Evolutionary conservation across 495 filamentous ascomycete genomes (phyloP).

Genomic region (Penicillium maclennaniae): DNA sequence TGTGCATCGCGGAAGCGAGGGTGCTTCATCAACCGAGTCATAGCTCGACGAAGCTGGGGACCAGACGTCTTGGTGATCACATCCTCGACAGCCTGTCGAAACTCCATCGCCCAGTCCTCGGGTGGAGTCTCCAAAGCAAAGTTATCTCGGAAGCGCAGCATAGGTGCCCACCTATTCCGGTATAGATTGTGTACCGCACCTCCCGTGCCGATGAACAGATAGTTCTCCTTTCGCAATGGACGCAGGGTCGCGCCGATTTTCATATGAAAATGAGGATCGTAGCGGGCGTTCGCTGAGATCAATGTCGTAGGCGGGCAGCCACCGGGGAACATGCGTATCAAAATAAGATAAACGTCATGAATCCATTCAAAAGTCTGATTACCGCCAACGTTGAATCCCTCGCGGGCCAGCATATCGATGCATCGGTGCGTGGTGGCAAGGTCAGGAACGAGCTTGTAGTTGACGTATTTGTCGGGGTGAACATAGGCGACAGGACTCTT

Average conservation of each 20-base stretch:
- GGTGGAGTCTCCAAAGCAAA: conserved; percentile 56
- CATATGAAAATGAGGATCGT: conserved; percentile 59
- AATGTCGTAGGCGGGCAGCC: conserved; percentile 56
- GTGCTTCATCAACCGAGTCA: conserved; percentile 58
- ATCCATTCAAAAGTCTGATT: conserved; percentile 59
- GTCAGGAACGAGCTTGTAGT: conserved; percentile 55
- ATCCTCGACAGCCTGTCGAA: conserved; percentile 57
- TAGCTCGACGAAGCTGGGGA: conserved; percentile 42
- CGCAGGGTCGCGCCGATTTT: conserved; percentile 51
- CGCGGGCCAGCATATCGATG: conserved; percentile 38
- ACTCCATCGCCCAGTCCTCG: conserved; percentile 53
- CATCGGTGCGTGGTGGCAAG: conserved; percentile 42
- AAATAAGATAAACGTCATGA: conserved; percentile 60
- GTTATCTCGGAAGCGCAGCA: conserved; percentile 57
- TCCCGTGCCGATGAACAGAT: conserved; percentile 57
- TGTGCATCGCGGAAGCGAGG: conserved; percentile 58
- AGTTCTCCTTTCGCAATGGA: conserved; percentile 45
- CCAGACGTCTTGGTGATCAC: conserved; percentile 47
- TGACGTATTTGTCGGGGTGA: conserved; percentile 52
- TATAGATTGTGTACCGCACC: conserved; percentile 63
- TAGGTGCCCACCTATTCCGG: conserved; percentile 57
- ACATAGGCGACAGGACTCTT: conserved; percentile 59
- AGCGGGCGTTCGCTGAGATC: conserved; percentile 54
- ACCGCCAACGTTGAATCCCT: conserved; percentile 46
- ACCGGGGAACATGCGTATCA: conserved; percentile 59